phyloP scores from a whole-genome alignment of 208 protist genomes.

The Acanthamoeba castellanii region DNA sequence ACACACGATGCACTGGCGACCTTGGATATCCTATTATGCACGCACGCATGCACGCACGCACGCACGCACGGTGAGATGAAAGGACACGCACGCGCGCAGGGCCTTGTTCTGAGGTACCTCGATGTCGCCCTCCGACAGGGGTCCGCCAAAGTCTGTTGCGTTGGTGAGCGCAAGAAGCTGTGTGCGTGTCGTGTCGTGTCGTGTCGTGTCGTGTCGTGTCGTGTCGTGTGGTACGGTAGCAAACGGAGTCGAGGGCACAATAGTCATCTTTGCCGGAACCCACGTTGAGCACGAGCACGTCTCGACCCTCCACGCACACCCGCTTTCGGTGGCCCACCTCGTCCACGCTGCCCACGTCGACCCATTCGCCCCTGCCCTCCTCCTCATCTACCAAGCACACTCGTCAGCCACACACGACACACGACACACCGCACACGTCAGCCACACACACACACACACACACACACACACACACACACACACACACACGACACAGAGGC shows the following conservation, averaged over 20 bases:
- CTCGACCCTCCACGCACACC: conserved; percentile 16
- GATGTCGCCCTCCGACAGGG: conserved; percentile 45
- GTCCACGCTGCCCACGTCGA: conserved; percentile 1
- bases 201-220: too few species aligned
- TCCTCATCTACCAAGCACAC: neutral
- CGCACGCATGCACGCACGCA: too few species aligned
- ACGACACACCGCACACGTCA: too few species aligned
- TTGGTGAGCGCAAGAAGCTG: neutral
- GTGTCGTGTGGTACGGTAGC: conserved; percentile 20
- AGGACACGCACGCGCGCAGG: too few species aligned
- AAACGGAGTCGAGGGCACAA: neutral
- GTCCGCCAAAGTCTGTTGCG: conserved; percentile 46
- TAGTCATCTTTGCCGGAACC: neutral
- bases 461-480: too few species aligned
- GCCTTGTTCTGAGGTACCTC: neutral
- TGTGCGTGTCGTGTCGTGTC: too few species aligned
- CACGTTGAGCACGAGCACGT: neutral
- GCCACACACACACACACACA: neutral
- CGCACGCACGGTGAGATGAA: too few species aligned
- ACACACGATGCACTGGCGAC: conserved; percentile 39
- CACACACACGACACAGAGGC: neutral
- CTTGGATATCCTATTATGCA: neutral
- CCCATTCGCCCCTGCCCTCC: conserved; percentile 28
- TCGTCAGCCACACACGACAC: too few species aligned
- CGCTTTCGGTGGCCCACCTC: neutral